These are phyloP conservation scores for Circinella umbellata DNA, from an alignment of 371 early-diverging fungal genomes.

Conservation along the genomic window DNA sequence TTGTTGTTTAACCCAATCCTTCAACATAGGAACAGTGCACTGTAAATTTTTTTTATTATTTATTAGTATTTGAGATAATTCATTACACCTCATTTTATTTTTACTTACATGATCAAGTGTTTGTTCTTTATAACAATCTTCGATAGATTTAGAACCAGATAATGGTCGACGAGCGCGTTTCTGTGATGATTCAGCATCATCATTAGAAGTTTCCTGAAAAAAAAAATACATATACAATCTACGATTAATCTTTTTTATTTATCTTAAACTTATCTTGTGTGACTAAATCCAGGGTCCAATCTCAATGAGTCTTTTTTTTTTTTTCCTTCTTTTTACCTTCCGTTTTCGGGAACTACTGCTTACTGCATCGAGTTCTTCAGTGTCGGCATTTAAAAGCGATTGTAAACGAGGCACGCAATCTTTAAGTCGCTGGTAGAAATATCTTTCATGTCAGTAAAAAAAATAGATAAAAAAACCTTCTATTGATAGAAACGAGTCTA, in stretches of 20 bases:
- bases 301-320: not conserved
- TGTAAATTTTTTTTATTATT: constrained; percentile 8
- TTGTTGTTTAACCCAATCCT: constrained; percentile 48
- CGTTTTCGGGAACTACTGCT: constrained; percentile 1
- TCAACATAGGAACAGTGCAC: constrained; percentile 57
- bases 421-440: constrained; percentile 17
- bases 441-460: too few species aligned
- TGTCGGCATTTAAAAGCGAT: not conserved
- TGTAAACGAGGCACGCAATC: constrained; percentile 4
- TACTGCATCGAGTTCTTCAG: not conserved
- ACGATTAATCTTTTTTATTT: not conserved
- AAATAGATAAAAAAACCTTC: too few species aligned
- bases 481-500: not conserved
- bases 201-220: constrained; percentile 4
- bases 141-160: constrained; percentile 16
- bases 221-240: constrained; percentile 2
- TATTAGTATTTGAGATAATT: not conserved
- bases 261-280: constrained; percentile 11
- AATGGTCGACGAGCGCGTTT: not conserved
- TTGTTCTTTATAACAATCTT: constrained; percentile 12
- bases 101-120: constrained; percentile 14
- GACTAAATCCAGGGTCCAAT: constrained; percentile 8
- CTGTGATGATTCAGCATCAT: not conserved
- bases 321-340: constrained; percentile 2
- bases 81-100: not conserved